Conservation (phyloP, 805 yeast genomes). For the Clavispora fructus region DNA sequence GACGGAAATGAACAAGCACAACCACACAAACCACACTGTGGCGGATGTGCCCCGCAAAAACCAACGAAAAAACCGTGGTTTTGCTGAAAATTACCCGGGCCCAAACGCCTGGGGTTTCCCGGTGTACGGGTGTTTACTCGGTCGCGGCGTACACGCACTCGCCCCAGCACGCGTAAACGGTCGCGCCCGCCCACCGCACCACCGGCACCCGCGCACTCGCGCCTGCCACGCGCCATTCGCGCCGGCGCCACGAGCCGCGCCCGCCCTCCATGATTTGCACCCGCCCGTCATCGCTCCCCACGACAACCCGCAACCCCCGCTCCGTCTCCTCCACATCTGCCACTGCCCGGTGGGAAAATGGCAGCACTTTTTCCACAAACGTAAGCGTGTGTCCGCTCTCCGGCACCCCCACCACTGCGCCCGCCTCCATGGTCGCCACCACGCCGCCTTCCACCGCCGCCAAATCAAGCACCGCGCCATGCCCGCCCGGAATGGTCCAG, state of each 20-base stretch:
- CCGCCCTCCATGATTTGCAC: constrained; percentile 3
- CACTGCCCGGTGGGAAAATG: constrained; percentile 4
- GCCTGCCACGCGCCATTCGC: not conserved
- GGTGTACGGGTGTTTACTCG: not conserved
- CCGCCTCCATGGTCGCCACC: constrained; percentile 4
- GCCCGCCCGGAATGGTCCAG: constrained; percentile 6
- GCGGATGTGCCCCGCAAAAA: too few species aligned
- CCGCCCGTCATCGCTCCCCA: constrained; percentile 7
- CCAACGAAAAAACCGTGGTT: not conserved
- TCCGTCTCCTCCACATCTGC: constrained; percentile 4
- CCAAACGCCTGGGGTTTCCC: not conserved
- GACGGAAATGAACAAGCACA: too few species aligned
- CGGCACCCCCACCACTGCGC: constrained; percentile 3
- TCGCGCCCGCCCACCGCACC: constrained; percentile 2
- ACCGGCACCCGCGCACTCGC: not conserved
- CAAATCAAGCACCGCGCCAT: constrained; percentile 5
- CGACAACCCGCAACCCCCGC: constrained; percentile 2
- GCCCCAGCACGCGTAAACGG: not conserved
- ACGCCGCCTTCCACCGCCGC: not conserved
- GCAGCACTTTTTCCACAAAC: not conserved
- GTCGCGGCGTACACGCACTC: not conserved
- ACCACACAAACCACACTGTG: too few species aligned
- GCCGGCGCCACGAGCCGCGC: not conserved
- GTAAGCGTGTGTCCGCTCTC: not conserved
- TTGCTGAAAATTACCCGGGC: not conserved